phyloP scores from a whole-genome alignment of 148 eudicot species.

The Pouteria glomerata region DNA sequence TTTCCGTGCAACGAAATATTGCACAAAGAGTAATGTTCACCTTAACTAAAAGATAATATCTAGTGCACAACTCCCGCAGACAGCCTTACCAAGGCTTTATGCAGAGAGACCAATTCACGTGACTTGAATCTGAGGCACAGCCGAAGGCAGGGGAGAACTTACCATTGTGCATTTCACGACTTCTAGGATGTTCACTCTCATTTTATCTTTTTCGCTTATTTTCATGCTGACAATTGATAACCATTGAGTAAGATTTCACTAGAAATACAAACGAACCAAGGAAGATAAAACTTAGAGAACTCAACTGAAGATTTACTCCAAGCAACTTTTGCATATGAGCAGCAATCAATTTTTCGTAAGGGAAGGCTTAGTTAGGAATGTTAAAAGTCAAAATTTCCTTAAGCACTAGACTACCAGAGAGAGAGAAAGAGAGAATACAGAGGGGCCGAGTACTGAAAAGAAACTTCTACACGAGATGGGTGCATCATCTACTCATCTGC shows the following conservation, averaged over 20 bases:
- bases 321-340: background rate
- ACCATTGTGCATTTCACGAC: too few species aligned
- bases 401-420: background rate
- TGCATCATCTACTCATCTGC: background rate
- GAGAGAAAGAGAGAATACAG: background rate
- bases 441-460: too few species aligned
- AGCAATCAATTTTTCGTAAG: background rate
- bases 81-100: too few species aligned
- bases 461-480: too few species aligned
- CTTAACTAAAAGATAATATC: too few species aligned
- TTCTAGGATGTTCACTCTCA: too few species aligned
- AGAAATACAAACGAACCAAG: background rate
- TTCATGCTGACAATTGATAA: background rate
- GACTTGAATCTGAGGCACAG: too few species aligned
- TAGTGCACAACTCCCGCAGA: too few species aligned
- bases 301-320: background rate
- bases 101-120: too few species aligned
- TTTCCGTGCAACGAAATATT: background rate
- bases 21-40: background rate
- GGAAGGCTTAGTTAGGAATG: background rate
- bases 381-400: background rate
- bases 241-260: background rate
- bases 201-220: background rate
- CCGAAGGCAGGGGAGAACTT: too few species aligned
- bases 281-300: background rate